Conservation (phyloP, 2,329 filamentous ascomycete species). For the Didymella sp. region DNA sequence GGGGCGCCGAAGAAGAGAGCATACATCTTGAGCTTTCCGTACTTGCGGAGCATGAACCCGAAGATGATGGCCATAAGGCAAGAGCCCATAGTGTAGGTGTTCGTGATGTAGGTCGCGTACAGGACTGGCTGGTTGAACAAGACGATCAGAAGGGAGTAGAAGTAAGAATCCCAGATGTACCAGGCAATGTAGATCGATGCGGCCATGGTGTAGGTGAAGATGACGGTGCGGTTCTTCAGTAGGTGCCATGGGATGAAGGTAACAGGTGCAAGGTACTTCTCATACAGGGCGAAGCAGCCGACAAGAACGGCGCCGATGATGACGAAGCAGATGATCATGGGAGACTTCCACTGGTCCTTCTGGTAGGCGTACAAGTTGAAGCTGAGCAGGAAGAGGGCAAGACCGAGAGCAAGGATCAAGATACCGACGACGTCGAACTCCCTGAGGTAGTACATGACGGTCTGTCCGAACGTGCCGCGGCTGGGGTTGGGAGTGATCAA, state of each 20-base stretch:
- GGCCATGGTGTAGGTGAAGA: slow-evolving; percentile 61
- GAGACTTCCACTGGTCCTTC: slow-evolving; percentile 45
- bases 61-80: slow-evolving; percentile 43
- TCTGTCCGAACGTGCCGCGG: slow-evolving; percentile 57
- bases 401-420: slow-evolving; percentile 65
- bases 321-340: slow-evolving; percentile 53
- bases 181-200: slow-evolving; percentile 45
- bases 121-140: slow-evolving; percentile 46
- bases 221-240: slow-evolving; percentile 59
- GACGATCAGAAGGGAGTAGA: slow-evolving; percentile 52
- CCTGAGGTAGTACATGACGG: slow-evolving; percentile 61
- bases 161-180: slow-evolving; percentile 53
- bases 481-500: slow-evolving; percentile 56
- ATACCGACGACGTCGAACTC: slow-evolving; percentile 71
- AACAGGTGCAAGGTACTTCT: slow-evolving; percentile 50
- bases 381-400: slow-evolving; percentile 71
- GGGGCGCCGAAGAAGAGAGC: slow-evolving; percentile 42
- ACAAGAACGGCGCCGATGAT: slow-evolving; percentile 49
- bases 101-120: slow-evolving; percentile 49
- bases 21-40: slow-evolving; percentile 42
- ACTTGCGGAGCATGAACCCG: slow-evolving; percentile 37
- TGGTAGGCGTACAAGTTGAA: slow-evolving; percentile 62
- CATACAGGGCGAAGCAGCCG: slow-evolving; percentile 50
- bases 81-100: slow-evolving; percentile 51
- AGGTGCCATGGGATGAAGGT: slow-evolving; percentile 57